phyloP scores from a whole-genome alignment of 805 yeast genomes.

The Saccharomyces eubayanus region DNA sequence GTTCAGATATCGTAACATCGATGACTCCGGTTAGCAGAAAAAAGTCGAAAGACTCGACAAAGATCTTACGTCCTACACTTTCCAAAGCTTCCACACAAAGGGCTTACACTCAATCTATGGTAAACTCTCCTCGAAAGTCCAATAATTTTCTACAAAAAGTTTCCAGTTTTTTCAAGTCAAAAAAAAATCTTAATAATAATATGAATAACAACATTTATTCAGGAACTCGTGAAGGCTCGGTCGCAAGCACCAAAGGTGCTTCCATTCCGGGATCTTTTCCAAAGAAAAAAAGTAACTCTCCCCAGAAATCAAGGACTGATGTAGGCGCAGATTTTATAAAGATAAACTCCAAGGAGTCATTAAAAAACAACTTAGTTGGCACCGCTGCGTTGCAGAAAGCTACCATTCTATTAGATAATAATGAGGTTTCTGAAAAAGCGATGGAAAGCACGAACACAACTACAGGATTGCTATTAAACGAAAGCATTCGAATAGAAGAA shows the following conservation, averaged over 20 bases:
- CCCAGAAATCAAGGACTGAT: too few species aligned
- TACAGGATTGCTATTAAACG: background rate
- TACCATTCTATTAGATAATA: background rate
- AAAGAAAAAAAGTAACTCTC: background rate
- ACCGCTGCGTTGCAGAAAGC: background rate
- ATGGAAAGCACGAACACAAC: background rate
- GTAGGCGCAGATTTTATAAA: background rate
- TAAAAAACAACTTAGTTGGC: background rate
- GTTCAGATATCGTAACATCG: constrained; percentile 5
- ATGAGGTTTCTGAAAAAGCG: background rate
- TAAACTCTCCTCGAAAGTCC: background rate
- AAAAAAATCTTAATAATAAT: constrained; percentile 7
- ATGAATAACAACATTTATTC: background rate
- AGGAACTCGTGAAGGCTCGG: background rate
- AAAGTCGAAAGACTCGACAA: background rate
- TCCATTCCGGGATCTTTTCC: background rate
- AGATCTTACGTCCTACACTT: background rate
- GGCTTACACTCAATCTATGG: background rate
- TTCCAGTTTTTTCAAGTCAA: constrained; percentile 29
- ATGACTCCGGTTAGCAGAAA: background rate
- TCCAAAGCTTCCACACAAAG: background rate
- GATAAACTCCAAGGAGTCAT: constrained; percentile 3
- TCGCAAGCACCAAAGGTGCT: background rate
- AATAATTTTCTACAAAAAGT: constrained; percentile 28
- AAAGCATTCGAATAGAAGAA: constrained; percentile 1